Evolutionary conservation across 2,329 filamentous ascomycete species (phyloP).

Genomic region (Fusarium caatingaense): DNA sequence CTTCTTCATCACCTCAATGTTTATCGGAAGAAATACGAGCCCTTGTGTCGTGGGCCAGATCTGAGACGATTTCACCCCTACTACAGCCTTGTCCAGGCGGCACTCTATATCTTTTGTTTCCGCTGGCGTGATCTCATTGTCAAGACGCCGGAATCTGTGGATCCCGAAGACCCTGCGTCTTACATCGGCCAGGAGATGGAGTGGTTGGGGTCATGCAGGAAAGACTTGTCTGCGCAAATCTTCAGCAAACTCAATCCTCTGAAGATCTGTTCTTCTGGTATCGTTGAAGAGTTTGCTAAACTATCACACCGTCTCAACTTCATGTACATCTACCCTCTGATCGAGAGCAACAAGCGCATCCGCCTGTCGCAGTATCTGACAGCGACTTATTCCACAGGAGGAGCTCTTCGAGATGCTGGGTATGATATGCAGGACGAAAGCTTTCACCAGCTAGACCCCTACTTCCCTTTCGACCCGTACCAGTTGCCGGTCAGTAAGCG

Average conservation of each 20-base stretch:
- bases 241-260: constrained; percentile 92
- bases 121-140: constrained; percentile 91
- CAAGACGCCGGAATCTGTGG: constrained; percentile 68
- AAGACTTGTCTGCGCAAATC: constrained; percentile 80
- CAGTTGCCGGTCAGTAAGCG: constrained; percentile 86
- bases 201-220: constrained; percentile 81
- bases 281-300: constrained; percentile 91
- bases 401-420: constrained; percentile 63
- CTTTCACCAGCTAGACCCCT: constrained; percentile 88
- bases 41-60: constrained; percentile 83
- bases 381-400: constrained; percentile 66
- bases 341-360: constrained; percentile 93
- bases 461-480: constrained; percentile 98
- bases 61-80: constrained; percentile 85
- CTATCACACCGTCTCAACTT: constrained; percentile 87
- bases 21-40: constrained; percentile 78
- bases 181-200: constrained; percentile 77
- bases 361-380: constrained; percentile 78
- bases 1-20: constrained; percentile 81
- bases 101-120: constrained; percentile 97
- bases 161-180: constrained; percentile 69
- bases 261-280: constrained; percentile 90
- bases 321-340: constrained; percentile 86
- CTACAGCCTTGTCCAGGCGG: constrained; percentile 87
- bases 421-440: constrained; percentile 73